Base-by-base conservation (phyloP, 108 stramenopile species). In the Aurantiochytrium sp. region DNA sequence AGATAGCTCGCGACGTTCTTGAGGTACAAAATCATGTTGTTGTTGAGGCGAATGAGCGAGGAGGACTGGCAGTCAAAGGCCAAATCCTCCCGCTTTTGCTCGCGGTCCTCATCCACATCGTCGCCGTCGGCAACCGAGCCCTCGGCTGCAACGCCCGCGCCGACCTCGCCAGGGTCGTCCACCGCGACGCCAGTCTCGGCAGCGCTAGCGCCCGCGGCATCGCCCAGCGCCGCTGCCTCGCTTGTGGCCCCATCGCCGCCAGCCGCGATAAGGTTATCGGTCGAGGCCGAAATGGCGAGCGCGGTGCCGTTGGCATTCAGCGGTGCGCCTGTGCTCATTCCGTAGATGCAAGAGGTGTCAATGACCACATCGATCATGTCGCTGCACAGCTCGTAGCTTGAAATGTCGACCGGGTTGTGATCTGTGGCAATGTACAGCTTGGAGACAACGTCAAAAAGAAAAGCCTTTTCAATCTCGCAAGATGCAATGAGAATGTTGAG, bases 291-390 rank as follows among this genome's bases (percentile, higher is more conserved):
- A 5, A 59, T 47, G 28, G 57, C 83, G 43, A 51, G 43, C 28
- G 92, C 64, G 5, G 87, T 71, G 45, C 89, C 88, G 47, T 19
- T 71, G 8, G 64, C 90, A 28, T 73, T 71, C 53, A 51, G 71
- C 44, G 59, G 25, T 28, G 76, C 90, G 53, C 89, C 91, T 88
- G 60, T 73, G 59, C 72, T 89, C 90, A 59, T 87, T 5, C 98
- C 98, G 89, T 99, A 99, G 60, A 99, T 99, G 44, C 98, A 98
- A 88, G 97, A 97, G 4, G 99, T 97, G 94, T 99, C 99, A 58
- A 99, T 90, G 8, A 98, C 98, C 16, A 99, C 97, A 94, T 99
- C 99, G 87, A 99, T 98, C 98, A 98, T 98, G 91, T 99, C 99
- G 60, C 95, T 94, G 91, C 98, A 98, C 18, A 99, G 94, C 90